phyloP scores from a whole-genome alignment of 2,329 filamentous ascomycete species.

The Hysterium pulicare region DNA sequence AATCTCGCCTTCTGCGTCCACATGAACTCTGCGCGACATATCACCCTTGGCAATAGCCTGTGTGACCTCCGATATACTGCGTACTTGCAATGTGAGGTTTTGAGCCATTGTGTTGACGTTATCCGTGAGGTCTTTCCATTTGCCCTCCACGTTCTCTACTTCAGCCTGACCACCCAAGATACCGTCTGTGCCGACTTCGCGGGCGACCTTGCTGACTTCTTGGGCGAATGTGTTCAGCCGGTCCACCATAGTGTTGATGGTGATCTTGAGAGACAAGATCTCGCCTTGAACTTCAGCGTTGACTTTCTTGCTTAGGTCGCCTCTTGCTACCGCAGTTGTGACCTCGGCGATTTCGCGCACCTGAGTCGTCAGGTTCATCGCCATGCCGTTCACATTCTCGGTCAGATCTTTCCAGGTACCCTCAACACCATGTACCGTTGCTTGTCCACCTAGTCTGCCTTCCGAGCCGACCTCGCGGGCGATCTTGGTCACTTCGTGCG shows the following conservation, averaged over 20 bases:
- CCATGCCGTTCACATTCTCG: constrained; percentile 55
- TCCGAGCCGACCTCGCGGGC: constrained; percentile 53
- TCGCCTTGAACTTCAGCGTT: constrained; percentile 52
- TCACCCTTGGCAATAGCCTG: constrained; percentile 94
- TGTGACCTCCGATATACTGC: constrained; percentile 89
- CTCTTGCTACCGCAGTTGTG: constrained; percentile 51
- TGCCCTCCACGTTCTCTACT: constrained; percentile 63
- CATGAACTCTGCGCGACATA: constrained; percentile 93
- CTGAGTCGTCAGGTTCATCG: constrained; percentile 50
- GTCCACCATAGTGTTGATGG: constrained; percentile 69
- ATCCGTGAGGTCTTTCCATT: constrained; percentile 65
- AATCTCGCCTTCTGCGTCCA: constrained; percentile 93
- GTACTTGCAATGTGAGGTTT: constrained; percentile 66
- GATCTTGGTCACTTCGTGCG: constrained; percentile 53
- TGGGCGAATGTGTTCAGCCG: constrained; percentile 62
- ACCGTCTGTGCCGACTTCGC: constrained; percentile 63
- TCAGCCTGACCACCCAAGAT: constrained; percentile 62
- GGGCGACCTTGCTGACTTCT: constrained; percentile 63
- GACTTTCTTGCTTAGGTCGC: constrained; percentile 52
- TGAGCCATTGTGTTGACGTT: constrained; percentile 67
- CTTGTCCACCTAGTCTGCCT: constrained; percentile 50
- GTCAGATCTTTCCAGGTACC: constrained; percentile 54
- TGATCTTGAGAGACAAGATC: constrained; percentile 71
- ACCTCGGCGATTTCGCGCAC: constrained; percentile 54
- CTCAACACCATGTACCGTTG: constrained; percentile 52